Conservation (phyloP, 1,284 basidiomycete species). For the Trichosporon asahii region DNA sequence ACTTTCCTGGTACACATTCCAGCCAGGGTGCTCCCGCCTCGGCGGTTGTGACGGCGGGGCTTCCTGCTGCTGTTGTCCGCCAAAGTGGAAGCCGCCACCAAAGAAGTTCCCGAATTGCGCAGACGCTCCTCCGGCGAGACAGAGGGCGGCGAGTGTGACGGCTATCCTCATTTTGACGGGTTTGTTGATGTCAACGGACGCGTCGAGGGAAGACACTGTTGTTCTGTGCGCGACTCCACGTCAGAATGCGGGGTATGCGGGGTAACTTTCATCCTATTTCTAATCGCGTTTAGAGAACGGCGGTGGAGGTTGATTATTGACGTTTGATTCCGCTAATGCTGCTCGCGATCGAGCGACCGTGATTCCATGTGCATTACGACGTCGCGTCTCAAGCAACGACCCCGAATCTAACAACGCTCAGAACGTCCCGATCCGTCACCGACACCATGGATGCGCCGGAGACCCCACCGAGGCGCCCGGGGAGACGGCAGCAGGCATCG, state of each 20-base stretch:
- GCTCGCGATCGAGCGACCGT: background rate
- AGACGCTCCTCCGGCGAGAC: constrained; percentile 19
- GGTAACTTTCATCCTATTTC: background rate
- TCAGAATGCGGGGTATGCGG: constrained; percentile 8
- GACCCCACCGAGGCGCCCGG: background rate
- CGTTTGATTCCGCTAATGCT: background rate
- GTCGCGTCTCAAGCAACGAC: background rate
- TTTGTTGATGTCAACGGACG: background rate
- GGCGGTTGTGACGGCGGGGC: constrained; percentile 24
- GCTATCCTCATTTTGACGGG: constrained; percentile 2
- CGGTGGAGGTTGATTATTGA: background rate
- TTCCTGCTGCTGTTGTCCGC: constrained; percentile 28
- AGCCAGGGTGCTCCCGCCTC: constrained; percentile 41
- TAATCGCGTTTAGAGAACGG: background rate
- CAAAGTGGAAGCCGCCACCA: constrained; percentile 39
- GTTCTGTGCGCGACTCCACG: constrained; percentile 1
- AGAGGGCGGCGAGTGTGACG: constrained; percentile 3
- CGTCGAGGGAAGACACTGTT: background rate
- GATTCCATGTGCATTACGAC: background rate
- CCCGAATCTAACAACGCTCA: background rate
- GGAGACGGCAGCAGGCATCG: constrained; percentile 7
- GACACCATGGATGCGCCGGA: constrained; percentile 5
- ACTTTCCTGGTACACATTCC: constrained; percentile 39
- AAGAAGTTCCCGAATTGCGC: constrained; percentile 50
- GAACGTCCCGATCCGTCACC: background rate